Percentiles rank a stretch among this genome's conserved stretches.
Evolutionary conservation across 768 basidiomycete genomes (phyloP).

Genomic region (Xerocomus brunneocitrinus): DNA sequence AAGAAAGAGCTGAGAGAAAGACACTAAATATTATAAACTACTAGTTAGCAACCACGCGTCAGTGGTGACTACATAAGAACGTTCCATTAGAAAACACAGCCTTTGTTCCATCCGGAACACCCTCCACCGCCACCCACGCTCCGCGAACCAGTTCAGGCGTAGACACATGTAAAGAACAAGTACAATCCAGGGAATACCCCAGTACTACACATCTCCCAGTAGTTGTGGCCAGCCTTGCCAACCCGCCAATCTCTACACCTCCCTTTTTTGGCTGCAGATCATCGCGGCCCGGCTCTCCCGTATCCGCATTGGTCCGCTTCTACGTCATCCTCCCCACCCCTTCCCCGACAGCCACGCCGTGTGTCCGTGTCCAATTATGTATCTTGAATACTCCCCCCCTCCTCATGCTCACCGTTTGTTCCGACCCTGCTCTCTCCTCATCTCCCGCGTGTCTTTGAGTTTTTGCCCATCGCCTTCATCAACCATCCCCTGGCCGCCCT

Average conservation of each 20-base stretch:
- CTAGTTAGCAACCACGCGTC: not conserved
- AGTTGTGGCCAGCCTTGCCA: not conserved
- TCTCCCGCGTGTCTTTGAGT: not conserved
- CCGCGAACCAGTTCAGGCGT: not conserved
- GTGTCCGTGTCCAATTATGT: slow-evolving; percentile 17
- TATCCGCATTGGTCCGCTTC: not conserved
- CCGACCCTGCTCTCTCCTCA: not conserved
- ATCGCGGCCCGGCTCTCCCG: slow-evolving; percentile 8
- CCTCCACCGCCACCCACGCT: slow-evolving; percentile 9
- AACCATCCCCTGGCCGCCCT: not conserved
- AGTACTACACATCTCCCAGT: not conserved
- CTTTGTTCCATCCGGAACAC: slow-evolving; percentile 17
- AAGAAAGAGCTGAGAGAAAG: not conserved
- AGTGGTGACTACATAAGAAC: slow-evolving; percentile 11
- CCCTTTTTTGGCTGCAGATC: slow-evolving; percentile 27
- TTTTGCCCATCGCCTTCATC: not conserved
- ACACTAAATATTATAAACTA: slow-evolving; percentile 5
- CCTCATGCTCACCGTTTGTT: not conserved
- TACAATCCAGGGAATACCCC: not conserved
- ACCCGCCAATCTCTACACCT: not conserved
- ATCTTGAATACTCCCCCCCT: not conserved
- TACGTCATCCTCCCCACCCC: slow-evolving; percentile 19
- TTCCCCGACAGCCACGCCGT: not conserved
- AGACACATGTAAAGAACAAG: not conserved
- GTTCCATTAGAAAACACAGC: slow-evolving; percentile 31